Evolutionary conservation across 2,329 filamentous ascomycete species (phyloP), one percentile per base, ranked within the genome.

Genomic region (Talaromyces sp.): DNA sequence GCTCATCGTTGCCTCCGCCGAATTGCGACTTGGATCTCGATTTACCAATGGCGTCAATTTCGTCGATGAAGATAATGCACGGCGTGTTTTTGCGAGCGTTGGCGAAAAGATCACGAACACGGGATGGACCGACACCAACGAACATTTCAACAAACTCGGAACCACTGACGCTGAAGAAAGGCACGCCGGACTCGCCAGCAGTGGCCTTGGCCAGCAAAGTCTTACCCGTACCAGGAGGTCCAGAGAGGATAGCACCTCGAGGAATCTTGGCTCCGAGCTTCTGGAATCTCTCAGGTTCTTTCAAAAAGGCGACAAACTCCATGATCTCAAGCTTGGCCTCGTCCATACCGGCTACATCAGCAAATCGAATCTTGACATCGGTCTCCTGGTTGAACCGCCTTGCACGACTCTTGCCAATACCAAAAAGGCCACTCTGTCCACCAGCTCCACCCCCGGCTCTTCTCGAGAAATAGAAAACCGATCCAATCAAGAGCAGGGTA

Each of bases 141-240:
- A 99, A 99, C 93, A 99, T 99, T 79, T 99, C 94, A 32, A 99
- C 93, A 72, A 99, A 99, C 74, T 99, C 94, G 54, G 94, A 99
- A 72, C 94, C 94, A 75, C 92, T 97, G 68, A 99, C 94, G 70
- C 91, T 96, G 83, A 92, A 99, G 83, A 99, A 99, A 0, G 94
- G 94, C 32, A 99, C 94, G 50, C 90, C 89, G 27, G 94, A 97
- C 79, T 99, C 94, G 73, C 94, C 94, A 56, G 94, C 94, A 10
- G 94, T 99, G 14, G 94, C 94, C 80, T 99, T 99, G 64, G 94
- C 94, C 52, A 99, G 85, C 63, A 99, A 80, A 2, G 94, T 99
- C 81, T 99, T 99, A 87, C 94, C 94, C 54, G 94, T 99, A 82
- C 94, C 94, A 2, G 94, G 94, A 57, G 94, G 94, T n/a, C 94